Percentiles rank a stretch among this genome's conserved stretches.
Evolutionary conservation across 108 stramenopile species (phyloP).

Genomic region (Pseudonitzschia delicatissima): DNA sequence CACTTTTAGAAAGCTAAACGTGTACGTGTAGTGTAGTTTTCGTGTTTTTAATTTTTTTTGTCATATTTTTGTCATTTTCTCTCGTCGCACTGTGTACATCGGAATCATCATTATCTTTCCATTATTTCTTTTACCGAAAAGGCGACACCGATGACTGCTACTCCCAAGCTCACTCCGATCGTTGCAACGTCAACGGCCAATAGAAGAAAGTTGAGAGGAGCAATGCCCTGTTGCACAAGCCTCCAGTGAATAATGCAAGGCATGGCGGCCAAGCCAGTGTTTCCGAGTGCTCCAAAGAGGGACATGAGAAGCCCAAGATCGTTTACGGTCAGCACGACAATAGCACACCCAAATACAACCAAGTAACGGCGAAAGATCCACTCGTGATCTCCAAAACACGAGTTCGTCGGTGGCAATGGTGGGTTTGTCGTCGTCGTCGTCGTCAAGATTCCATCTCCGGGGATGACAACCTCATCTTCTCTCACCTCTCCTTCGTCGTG

Average conservation of each 20-base stretch:
- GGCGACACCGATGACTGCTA: constrained; percentile 13
- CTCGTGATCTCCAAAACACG: constrained; percentile 3
- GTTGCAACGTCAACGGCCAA: constrained; percentile 2
- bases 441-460: no score
- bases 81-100: no score
- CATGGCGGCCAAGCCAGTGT: constrained; percentile 41
- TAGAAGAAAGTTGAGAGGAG: not conserved
- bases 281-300: constrained; percentile 42
- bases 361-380: constrained; percentile 37
- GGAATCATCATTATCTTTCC: not conserved
- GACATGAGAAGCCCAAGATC: constrained; percentile 33
- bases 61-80: no score
- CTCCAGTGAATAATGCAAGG: constrained; percentile 29
- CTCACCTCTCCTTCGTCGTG: no score
- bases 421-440: not conserved
- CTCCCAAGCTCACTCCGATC: not conserved
- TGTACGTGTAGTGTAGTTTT: no score
- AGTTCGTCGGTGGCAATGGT: not conserved
- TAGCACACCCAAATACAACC: constrained; percentile 27
- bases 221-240: constrained; percentile 21
- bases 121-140: constrained; percentile 11
- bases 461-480: no score
- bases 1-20: no score
- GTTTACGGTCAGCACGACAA: constrained; percentile 31
- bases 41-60: no score